phyloP scores from a whole-genome alignment of 208 protist species.

The Strigomonas culicis region DNA sequence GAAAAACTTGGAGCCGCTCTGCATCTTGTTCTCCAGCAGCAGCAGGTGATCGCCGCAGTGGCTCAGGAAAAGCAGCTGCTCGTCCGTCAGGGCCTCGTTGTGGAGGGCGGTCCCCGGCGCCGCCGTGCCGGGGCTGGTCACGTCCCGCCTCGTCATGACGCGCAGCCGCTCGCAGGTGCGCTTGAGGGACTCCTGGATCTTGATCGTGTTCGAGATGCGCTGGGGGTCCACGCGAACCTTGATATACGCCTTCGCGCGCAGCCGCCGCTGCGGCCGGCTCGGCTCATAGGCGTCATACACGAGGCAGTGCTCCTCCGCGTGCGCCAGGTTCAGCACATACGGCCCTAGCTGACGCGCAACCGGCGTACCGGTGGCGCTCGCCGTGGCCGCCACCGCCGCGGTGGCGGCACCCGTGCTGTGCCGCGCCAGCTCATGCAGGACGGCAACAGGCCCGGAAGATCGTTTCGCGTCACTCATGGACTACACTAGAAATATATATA shows the following conservation, averaged over 20 bases:
- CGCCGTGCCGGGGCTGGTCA: not conserved
- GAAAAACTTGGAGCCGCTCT: slow-evolving; percentile 26
- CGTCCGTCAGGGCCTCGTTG: slow-evolving; percentile 1
- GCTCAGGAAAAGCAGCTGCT: slow-evolving; percentile 18
- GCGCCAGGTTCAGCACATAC: slow-evolving; percentile 19
- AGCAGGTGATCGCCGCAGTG: slow-evolving; percentile 22
- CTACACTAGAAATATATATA: no score
- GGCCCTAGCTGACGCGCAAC: slow-evolving; percentile 12
- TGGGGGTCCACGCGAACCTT: slow-evolving; percentile 15
- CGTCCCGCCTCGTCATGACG: not conserved
- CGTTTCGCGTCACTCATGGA: no score
- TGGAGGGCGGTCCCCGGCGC: not conserved
- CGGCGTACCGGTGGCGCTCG: not conserved
- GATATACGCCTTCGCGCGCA: slow-evolving; percentile 25
- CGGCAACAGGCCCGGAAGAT: no score
- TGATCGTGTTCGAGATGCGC: slow-evolving; percentile 16
- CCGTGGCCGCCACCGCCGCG: no score
- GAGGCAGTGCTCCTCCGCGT: slow-evolving; percentile 12
- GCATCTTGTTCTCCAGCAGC: slow-evolving; percentile 33
- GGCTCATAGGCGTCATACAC: slow-evolving; percentile 24
- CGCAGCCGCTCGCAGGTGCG: slow-evolving; percentile 13
- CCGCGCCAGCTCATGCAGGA: no score
- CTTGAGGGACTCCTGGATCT: slow-evolving; percentile 18
- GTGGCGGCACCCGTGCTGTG: no score
- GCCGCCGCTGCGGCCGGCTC: not conserved